Conservation (phyloP, 148 eudicot genomes). For the Fagopyrum esculentum region DNA sequence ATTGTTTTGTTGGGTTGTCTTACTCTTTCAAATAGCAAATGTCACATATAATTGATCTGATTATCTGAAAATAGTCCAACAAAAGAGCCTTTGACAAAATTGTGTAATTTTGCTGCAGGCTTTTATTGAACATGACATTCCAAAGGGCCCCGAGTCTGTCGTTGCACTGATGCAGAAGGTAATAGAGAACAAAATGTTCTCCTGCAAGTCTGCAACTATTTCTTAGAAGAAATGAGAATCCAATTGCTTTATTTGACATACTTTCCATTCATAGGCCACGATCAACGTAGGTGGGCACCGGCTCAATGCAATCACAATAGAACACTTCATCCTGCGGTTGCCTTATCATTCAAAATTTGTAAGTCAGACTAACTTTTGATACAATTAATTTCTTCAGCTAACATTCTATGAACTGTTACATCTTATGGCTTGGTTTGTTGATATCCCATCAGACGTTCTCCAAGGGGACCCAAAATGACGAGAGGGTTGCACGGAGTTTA, state of each 20-base stretch:
- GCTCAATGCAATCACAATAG: conserved; percentile 53
- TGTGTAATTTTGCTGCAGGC: conserved; percentile 37
- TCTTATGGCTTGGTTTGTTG: neutral
- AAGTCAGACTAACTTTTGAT: conserved; percentile 18
- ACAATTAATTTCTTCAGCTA: neutral
- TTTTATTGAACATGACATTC: conserved; percentile 63
- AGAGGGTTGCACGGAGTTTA: conserved; percentile 28
- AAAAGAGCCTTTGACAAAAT: neutral
- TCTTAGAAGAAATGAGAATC: neutral
- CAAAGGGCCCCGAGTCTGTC: conserved; percentile 47
- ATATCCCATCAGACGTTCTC: conserved; percentile 38
- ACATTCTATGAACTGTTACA: neutral
- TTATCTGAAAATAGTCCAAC: neutral
- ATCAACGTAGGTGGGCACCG: conserved; percentile 65
- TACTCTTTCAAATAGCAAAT: neutral
- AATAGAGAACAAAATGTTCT: conserved; percentile 11
- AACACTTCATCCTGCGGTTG: conserved; percentile 62
- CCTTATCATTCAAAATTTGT: conserved; percentile 70
- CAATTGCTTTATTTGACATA: neutral
- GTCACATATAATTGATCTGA: neutral
- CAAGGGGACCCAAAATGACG: conserved; percentile 38
- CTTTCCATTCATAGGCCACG: conserved; percentile 43
- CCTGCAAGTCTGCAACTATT: neutral
- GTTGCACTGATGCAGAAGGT: conserved; percentile 73
- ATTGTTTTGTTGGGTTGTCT: neutral